Conservation (phyloP, 805 yeast species). For the Ogataea siamensis region DNA sequence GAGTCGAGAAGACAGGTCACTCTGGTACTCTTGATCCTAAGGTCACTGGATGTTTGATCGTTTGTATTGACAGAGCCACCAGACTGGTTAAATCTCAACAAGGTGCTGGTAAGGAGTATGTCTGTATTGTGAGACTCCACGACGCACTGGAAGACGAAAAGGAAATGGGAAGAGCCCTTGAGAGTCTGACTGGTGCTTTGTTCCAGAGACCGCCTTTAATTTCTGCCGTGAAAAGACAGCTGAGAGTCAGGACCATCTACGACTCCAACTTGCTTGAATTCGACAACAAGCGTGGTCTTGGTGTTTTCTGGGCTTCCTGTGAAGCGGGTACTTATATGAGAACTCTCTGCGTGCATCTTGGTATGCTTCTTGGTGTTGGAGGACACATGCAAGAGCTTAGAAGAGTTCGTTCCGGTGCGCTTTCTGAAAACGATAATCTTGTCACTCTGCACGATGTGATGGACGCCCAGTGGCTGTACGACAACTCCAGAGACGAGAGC, state of each 20-base stretch:
- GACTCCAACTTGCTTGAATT: conserved; percentile 95
- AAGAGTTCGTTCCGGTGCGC: conserved; percentile 97
- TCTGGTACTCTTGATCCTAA: conserved; percentile 97
- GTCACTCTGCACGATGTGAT: conserved; percentile 96
- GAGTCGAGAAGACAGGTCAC: conserved; percentile 98
- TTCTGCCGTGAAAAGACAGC: conserved; percentile 98
- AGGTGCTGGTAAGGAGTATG: conserved; percentile 99
- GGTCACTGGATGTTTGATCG: conserved; percentile 98
- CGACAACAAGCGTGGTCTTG: conserved; percentile 93
- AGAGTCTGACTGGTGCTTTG: conserved; percentile 95
- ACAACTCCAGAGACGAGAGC: conserved; percentile 94
- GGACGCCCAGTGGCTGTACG: conserved; percentile 98
- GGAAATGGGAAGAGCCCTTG: conserved; percentile 79
- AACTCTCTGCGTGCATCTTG: conserved; percentile 97
- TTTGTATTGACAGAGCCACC: conserved; percentile 97
- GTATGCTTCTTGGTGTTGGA: conserved; percentile 97
- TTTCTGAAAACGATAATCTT: conserved; percentile 84
- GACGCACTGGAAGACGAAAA: conserved; percentile 89
- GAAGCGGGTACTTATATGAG: conserved; percentile 99
- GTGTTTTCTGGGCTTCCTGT: conserved; percentile 99
- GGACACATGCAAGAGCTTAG: conserved; percentile 99
- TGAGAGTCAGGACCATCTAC: conserved; percentile 96
- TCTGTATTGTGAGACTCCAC: conserved; percentile 93
- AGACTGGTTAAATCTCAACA: conserved; percentile 98
- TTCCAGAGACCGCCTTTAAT: conserved; percentile 99